phyloP scores from a whole-genome alignment of 2,329 filamentous ascomycete genomes.

The Emericellopsis cladophorae region DNA sequence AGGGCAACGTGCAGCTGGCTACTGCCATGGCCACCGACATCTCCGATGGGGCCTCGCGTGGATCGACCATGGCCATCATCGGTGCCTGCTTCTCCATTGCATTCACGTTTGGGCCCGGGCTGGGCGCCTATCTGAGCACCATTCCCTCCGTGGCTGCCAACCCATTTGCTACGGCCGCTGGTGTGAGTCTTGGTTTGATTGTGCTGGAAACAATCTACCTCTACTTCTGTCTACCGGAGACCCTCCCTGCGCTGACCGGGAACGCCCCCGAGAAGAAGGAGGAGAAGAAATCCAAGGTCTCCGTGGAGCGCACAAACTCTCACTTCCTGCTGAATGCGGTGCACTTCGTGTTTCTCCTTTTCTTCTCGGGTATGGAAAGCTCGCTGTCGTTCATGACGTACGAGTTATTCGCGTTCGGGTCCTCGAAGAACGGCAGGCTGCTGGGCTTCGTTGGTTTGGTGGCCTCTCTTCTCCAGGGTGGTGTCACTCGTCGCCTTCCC shows the following conservation, averaged over 20 bases:
- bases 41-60: slow-evolving; percentile 70
- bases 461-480: slow-evolving; percentile 84
- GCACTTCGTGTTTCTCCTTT: slow-evolving; percentile 85
- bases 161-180: slow-evolving; percentile 86
- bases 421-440: slow-evolving; percentile 69
- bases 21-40: slow-evolving; percentile 96
- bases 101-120: slow-evolving; percentile 88
- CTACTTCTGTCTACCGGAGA: slow-evolving; percentile 77
- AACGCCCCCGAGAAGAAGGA: slow-evolving; percentile 8
- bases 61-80: slow-evolving; percentile 90
- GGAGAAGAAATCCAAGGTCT: slow-evolving; percentile 12
- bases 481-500: slow-evolving; percentile 74
- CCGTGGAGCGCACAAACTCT: slow-evolving; percentile 58
- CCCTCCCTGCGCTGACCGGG: slow-evolving; percentile 48
- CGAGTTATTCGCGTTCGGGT: slow-evolving; percentile 75
- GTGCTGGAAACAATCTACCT: slow-evolving; percentile 80
- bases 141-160: slow-evolving; percentile 72
- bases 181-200: slow-evolving; percentile 75
- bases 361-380: slow-evolving; percentile 98
- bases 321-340: slow-evolving; percentile 71
- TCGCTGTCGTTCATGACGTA: slow-evolving; percentile 96
- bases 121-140: slow-evolving; percentile 75
- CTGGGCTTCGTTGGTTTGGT: slow-evolving; percentile 87
- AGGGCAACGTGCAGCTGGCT: slow-evolving; percentile 93
- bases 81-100: slow-evolving; percentile 94